Conservation (phyloP, 805 yeast genomes). For the Kregervanrija pseudodelftensis region DNA sequence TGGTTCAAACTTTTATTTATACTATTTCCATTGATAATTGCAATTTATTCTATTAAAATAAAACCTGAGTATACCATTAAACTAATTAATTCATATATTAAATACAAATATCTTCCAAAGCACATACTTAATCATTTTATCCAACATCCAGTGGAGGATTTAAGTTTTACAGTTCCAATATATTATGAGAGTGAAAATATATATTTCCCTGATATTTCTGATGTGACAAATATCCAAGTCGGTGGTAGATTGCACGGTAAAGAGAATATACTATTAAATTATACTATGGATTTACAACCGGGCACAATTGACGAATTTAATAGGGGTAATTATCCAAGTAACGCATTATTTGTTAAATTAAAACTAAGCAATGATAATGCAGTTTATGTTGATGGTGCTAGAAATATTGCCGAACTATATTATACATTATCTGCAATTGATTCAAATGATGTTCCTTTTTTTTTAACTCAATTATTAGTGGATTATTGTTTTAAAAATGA, state of each 20-base stretch:
- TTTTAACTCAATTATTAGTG: conserved; percentile 33
- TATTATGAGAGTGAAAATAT: conserved; percentile 37
- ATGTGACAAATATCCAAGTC: conserved; percentile 44
- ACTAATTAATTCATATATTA: not conserved
- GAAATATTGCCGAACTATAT: conserved; percentile 22
- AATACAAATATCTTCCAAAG: conserved; percentile 8
- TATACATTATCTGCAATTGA: conserved; percentile 33
- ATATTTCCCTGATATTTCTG: conserved; percentile 59
- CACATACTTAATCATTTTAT: conserved; percentile 14
- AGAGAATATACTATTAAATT: conserved; percentile 13
- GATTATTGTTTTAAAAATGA: conserved; percentile 26
- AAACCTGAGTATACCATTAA: too few species aligned
- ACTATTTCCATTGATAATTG: too few species aligned
- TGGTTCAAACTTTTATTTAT: too few species aligned
- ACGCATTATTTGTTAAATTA: conserved; percentile 15
- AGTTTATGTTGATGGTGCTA: conserved; percentile 21
- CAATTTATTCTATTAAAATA: too few species aligned
- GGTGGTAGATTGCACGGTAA: conserved; percentile 31
- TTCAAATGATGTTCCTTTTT: conserved; percentile 45
- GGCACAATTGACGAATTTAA: conserved; percentile 8
- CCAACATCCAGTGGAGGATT: conserved; percentile 35
- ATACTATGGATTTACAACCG: conserved; percentile 17
- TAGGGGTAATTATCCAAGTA: conserved; percentile 2
- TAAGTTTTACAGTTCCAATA: conserved; percentile 37
- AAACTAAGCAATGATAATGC: conserved; percentile 19